A percentile compares a stretch with the other conserved stretches of the same genome.
These are phyloP conservation scores for Henckelia pumila DNA, from an alignment of 257 asterid species.

Conservation along the genomic window DNA sequence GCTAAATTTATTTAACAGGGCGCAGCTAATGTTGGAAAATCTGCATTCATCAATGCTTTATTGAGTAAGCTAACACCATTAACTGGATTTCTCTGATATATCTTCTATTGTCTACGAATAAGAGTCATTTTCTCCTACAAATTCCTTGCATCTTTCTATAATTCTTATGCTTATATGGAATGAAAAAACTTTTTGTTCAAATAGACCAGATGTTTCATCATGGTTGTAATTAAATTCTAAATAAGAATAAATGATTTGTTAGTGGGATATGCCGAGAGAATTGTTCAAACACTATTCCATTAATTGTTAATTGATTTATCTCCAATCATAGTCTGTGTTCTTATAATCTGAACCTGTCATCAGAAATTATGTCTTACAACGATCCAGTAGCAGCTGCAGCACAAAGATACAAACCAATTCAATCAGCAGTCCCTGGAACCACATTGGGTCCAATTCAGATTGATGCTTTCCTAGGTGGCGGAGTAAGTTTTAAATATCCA, in stretches of 20 bases:
- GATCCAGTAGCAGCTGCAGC: slow-evolving; percentile 98
- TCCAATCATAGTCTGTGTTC: slow-evolving; percentile 6
- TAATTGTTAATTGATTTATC: background rate
- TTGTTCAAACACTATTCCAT: background rate
- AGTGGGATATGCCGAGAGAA: background rate
- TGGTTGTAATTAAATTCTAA: background rate
- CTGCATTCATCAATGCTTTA: slow-evolving; percentile 90
- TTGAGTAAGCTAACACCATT: slow-evolving; percentile 61
- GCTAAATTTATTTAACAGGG: slow-evolving; percentile 58
- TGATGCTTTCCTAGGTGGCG: slow-evolving; percentile 90
- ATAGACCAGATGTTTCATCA: background rate
- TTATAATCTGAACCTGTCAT: slow-evolving; percentile 25
- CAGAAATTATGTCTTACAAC: slow-evolving; percentile 86
- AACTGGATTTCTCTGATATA: slow-evolving; percentile 13
- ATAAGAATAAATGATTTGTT: too few relatives aligned
- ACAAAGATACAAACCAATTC: slow-evolving; percentile 88
- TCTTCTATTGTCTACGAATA: background rate
- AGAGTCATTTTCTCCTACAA: background rate
- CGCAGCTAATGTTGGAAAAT: slow-evolving; percentile 95
- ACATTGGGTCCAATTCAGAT: slow-evolving; percentile 96
- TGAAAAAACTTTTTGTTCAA: too few relatives aligned
- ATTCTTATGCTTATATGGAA: background rate
- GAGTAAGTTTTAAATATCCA: slow-evolving; percentile 47
- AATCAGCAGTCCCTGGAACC: slow-evolving; percentile 99
- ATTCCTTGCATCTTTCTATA: background rate